Evolutionary conservation across 2,329 filamentous ascomycete species (phyloP).

Genomic region (Pseudocercospora fuligena): DNA sequence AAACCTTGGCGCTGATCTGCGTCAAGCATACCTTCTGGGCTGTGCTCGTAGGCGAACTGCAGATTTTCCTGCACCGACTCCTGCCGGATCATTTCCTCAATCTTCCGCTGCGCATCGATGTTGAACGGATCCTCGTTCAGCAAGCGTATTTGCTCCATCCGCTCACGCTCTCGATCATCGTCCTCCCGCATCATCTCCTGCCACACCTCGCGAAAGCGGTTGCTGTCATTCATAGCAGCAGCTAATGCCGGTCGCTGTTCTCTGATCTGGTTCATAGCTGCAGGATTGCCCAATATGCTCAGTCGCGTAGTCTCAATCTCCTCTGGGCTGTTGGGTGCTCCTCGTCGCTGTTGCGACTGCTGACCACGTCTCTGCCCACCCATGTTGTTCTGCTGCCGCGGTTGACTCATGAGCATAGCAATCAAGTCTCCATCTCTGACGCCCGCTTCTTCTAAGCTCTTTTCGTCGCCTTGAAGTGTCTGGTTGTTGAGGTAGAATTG

Average conservation of each 20-base stretch:
- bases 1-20: constrained; percentile 4
- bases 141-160: constrained; percentile 79
- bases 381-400: constrained; percentile 52
- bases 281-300: constrained; percentile 79
- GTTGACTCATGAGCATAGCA: constrained; percentile 71
- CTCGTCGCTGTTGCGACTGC: constrained; percentile 33
- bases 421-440: constrained; percentile 92
- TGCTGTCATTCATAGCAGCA: constrained; percentile 73
- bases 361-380: constrained; percentile 45
- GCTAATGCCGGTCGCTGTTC: constrained; percentile 77
- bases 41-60: constrained; percentile 95
- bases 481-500: constrained; percentile 90
- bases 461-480: constrained; percentile 74
- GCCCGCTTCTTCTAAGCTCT: constrained; percentile 79
- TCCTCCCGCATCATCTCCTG: constrained; percentile 71
- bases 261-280: constrained; percentile 71
- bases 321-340: constrained; percentile 27
- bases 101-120: constrained; percentile 84
- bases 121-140: constrained; percentile 96
- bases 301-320: constrained; percentile 82
- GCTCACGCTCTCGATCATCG: constrained; percentile 72
- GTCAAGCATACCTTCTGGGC: constrained; percentile 78
- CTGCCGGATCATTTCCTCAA: constrained; percentile 96
- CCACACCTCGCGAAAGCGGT: constrained; percentile 75
- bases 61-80: constrained; percentile 93